Evolutionary conservation across 2,329 filamentous ascomycete species (phyloP).

Genomic region (Balansia obtecta): DNA sequence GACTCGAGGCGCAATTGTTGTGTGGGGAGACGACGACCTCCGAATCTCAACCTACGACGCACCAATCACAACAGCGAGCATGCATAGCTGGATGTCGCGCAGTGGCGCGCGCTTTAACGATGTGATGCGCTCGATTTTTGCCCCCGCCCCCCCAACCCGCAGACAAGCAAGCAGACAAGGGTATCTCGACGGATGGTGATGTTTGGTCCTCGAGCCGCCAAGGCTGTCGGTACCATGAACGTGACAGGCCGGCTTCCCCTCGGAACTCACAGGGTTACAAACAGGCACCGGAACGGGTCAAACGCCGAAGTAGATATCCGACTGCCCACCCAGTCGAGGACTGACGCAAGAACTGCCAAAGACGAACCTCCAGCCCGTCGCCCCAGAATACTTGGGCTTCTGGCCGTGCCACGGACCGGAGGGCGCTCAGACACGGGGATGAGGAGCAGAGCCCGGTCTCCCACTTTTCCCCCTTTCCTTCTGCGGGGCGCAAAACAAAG

Average conservation of each 20-base stretch:
- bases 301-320: too few species aligned
- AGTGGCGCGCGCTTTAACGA: not conserved
- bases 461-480: too few species aligned
- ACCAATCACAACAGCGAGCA: not conserved
- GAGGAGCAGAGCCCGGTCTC: not conserved
- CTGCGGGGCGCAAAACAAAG: too few species aligned
- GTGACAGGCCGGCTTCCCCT: too few species aligned
- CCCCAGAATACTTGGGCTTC: not conserved
- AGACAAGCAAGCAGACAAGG: not conserved
- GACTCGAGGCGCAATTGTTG: not conserved
- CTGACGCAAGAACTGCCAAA: too few species aligned
- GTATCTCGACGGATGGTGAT: too few species aligned
- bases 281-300: too few species aligned
- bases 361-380: not conserved
- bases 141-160: not conserved
- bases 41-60: not conserved
- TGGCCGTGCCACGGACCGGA: not conserved
- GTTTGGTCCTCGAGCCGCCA: too few species aligned
- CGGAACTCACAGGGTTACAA: too few species aligned
- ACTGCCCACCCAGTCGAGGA: too few species aligned
- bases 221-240: too few species aligned
- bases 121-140: not conserved
- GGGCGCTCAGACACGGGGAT: not conserved
- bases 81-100: not conserved
- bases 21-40: not conserved